Conservation (phyloP, 495 filamentous ascomycete genomes). For the Rusavskia elegans region DNA sequence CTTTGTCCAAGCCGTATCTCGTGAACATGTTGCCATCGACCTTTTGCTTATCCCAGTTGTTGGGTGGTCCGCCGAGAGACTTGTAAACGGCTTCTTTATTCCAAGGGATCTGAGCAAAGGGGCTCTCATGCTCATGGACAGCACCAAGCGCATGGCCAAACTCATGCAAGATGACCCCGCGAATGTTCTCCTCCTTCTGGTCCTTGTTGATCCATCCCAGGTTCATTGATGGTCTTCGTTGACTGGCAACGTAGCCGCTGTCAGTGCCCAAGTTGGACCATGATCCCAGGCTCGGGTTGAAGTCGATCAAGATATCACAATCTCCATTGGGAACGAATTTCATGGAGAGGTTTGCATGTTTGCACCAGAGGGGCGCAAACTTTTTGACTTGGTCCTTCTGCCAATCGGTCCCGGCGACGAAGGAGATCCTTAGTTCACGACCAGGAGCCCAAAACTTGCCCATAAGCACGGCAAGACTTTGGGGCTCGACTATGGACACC, state of each 20-base stretch:
- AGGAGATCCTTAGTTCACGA: not conserved
- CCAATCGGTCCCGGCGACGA: not conserved
- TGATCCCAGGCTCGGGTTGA: constrained; percentile 4
- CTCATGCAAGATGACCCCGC: constrained; percentile 11
- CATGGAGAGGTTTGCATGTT: constrained; percentile 11
- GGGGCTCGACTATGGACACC: not conserved
- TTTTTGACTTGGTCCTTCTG: constrained; percentile 7
- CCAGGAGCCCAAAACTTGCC: not conserved
- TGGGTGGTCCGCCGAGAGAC: not conserved
- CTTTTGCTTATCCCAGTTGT: constrained; percentile 2
- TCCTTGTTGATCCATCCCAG: constrained; percentile 1
- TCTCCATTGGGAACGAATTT: constrained; percentile 8
- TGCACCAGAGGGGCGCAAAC: constrained; percentile 8
- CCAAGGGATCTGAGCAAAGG: not conserved
- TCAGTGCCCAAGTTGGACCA: constrained; percentile 9
- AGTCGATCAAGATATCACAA: constrained; percentile 6
- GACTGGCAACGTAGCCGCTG: not conserved
- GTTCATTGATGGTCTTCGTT: constrained; percentile 7
- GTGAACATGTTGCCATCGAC: constrained; percentile 9
- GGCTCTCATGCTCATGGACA: constrained; percentile 14
- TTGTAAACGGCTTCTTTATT: constrained; percentile 1
- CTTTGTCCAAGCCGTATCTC: not conserved
- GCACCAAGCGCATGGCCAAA: constrained; percentile 16
- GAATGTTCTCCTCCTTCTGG: constrained; percentile 6
- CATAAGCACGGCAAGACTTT: not conserved